phyloP scores from a whole-genome alignment of 331 rosid species.

The Rhamnella rubrinervis region DNA sequence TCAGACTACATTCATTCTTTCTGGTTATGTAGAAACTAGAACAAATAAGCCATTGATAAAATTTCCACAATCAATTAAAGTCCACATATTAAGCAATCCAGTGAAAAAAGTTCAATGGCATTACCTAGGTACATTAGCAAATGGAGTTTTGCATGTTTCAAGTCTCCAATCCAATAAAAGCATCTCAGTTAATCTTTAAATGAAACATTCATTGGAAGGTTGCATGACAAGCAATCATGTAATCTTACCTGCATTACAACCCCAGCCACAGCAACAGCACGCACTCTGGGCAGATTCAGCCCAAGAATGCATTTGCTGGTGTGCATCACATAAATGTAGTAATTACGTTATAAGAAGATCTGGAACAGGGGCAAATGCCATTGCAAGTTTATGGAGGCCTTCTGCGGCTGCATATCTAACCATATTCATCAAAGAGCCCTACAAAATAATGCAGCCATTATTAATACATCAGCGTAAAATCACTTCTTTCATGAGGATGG shows the following conservation, averaged over 20 bases:
- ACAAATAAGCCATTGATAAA: not conserved
- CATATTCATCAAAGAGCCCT: slow-evolving; percentile 86
- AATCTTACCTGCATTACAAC: slow-evolving; percentile 88
- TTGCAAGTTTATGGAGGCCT: slow-evolving; percentile 86
- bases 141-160: no score
- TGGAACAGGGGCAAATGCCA: slow-evolving; percentile 99
- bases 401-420: slow-evolving; percentile 98
- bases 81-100: not conserved
- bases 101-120: not conserved
- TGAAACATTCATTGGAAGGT: no score
- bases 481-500: no score
- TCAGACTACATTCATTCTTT: not conserved
- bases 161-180: no score
- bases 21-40: not conserved
- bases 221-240: no score
- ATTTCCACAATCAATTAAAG: not conserved
- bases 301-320: slow-evolving; percentile 99
- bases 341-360: slow-evolving; percentile 99
- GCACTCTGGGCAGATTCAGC: slow-evolving; percentile 99
- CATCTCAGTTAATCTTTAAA: no score
- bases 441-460: slow-evolving; percentile 17
- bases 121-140: no score
- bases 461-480: not conserved
- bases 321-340: slow-evolving; percentile 96
- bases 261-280: slow-evolving; percentile 99